Evolutionary conservation across 2,329 filamentous ascomycete genomes (phyloP).

Genomic region (Aspergillus quadrilineatus): DNA sequence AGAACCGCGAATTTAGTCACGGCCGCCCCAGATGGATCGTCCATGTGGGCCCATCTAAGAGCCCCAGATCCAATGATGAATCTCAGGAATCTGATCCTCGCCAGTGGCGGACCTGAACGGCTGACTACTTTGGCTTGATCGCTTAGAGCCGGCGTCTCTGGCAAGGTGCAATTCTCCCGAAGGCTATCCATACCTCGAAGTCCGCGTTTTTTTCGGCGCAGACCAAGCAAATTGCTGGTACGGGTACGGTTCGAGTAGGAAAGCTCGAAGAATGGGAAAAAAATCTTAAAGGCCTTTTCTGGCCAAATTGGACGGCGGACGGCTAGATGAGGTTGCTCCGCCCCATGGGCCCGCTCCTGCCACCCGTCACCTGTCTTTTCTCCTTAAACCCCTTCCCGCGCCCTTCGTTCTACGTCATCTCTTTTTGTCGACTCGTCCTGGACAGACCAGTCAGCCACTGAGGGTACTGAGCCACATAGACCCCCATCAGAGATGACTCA

Average conservation of each 20-base stretch:
- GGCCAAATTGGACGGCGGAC: too few relatives aligned
- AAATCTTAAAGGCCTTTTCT: too few relatives aligned
- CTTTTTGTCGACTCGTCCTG: too few relatives aligned
- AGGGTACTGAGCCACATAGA: neutral
- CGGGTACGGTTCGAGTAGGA: too few relatives aligned
- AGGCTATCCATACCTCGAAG: neutral
- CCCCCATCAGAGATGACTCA: neutral
- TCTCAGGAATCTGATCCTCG: conserved; percentile 12
- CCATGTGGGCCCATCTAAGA: conserved; percentile 4
- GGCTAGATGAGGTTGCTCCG: too few relatives aligned
- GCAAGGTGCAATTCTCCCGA: neutral
- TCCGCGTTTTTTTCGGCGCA: neutral
- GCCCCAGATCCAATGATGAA: conserved; percentile 9
- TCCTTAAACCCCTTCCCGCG: neutral
- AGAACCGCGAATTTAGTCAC: neutral
- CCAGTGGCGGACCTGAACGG: neutral
- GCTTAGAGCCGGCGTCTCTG: conserved; percentile 6
- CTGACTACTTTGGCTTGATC: neutral
- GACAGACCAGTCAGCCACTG: neutral
- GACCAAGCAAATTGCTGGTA: too few relatives aligned
- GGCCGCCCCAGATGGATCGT: neutral
- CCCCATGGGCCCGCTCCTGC: too few relatives aligned
- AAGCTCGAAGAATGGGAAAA: too few relatives aligned
- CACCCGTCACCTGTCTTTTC: neutral
- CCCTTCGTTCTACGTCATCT: neutral